These are phyloP conservation scores for Mortierella sp. DNA, from an alignment of 371 early-diverging fungal genomes.

Conservation along the genomic window DNA sequence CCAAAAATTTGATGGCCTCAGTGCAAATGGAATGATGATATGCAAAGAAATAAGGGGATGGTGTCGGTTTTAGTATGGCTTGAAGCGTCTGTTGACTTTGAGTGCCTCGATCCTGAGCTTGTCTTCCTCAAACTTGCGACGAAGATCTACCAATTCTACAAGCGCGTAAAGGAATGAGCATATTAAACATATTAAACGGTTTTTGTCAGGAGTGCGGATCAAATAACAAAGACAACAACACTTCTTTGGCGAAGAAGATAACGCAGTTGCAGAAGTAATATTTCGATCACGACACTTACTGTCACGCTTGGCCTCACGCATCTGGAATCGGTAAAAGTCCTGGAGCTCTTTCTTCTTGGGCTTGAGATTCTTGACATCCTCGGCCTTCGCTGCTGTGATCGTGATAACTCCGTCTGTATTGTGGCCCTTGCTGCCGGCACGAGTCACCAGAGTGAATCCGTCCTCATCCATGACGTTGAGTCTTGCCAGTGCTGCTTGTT, in stretches of 20 bases:
- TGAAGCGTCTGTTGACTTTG: slow-evolving; percentile 85
- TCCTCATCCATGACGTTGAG: slow-evolving; percentile 93
- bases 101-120: slow-evolving; percentile 84
- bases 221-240: no score
- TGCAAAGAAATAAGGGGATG: background rate
- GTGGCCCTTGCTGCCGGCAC: slow-evolving; percentile 67
- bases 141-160: slow-evolving; percentile 85
- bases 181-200: no score
- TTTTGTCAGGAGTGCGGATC: no score
- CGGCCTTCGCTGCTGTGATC: slow-evolving; percentile 69
- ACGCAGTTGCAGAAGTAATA: no score
- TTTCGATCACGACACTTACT: no score
- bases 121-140: slow-evolving; percentile 93
- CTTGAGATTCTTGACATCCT: slow-evolving; percentile 57
- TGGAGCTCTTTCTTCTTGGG: slow-evolving; percentile 80
- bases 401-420: slow-evolving; percentile 70
- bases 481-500: slow-evolving; percentile 67
- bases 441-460: slow-evolving; percentile 90
- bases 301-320: slow-evolving; percentile 88
- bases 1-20: no score
- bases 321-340: slow-evolving; percentile 96
- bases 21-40: slow-evolving; percentile 1
- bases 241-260: no score
- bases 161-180: no score
- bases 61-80: slow-evolving; percentile 79